Evolutionary conservation across 1,139 yeast genomes (phyloP), one percentile per base, ranked within the genome.

Genomic region (Pichiaceae sp.): DNA sequence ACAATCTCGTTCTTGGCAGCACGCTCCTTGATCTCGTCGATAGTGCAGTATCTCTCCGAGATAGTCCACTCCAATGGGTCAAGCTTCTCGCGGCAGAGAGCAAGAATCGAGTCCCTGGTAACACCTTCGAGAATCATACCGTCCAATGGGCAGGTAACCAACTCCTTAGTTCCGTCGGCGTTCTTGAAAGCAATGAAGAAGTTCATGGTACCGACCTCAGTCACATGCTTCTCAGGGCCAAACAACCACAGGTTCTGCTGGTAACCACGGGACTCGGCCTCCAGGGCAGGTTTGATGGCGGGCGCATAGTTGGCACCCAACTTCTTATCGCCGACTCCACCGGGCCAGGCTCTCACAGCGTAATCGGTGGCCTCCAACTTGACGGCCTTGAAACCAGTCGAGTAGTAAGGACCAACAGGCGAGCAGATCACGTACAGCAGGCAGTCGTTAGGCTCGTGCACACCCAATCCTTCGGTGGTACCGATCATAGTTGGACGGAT

Each of bases 311-410:
- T 91, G 42, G 96, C 97, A 60, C 98, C 98, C 53, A 91, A 75
- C 66, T 91, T 91, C 63, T 77, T 80, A 70, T 87, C 80, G 62
- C 98, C 98, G 46, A 79, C 87, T 59, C 97, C 98, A 54, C 96
- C 96, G 53, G 97, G 97, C 97, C 97, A 91, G 14, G 98, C 96
- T 66, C 97, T 81, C 19, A 89, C 91, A 34, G 95, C 95, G 50
- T 84, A 78, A 57, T 85, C 95, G 26, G 96, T 86, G 48, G 97
- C 97, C 66, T 89, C 96, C 44, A 91, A 70, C 40, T 78, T 71
- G 36, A 91, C 95, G 26, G 97, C 96, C 63, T 87, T 86, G 76
- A 89, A 89, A 7, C 96, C 96, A 14, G 94, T 78, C 51, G 81
- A 75, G 59, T 76, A 78, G 67, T 83, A 83, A 28, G 97, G 96